These are phyloP conservation scores for Nadsonia commutata DNA, from an alignment of 1,139 yeast genomes.

Conservation along the genomic window DNA sequence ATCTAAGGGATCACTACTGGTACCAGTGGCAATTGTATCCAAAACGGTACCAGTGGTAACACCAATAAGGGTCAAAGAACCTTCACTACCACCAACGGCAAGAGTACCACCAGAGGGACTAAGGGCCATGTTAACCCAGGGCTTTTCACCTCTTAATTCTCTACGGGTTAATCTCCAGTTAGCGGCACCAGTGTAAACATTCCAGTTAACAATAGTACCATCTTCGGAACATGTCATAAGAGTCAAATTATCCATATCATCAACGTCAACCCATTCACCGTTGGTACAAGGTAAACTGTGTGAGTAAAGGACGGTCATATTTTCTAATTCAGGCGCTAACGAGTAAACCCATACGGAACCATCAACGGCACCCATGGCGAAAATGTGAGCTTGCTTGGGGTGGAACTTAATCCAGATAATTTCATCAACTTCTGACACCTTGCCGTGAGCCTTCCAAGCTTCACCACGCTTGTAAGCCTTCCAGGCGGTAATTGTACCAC, in stretches of 20 bases:
- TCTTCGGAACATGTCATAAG: conserved; percentile 79
- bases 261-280: conserved; percentile 56
- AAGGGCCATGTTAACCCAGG: conserved; percentile 68
- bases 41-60: conserved; percentile 58
- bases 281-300: conserved; percentile 69
- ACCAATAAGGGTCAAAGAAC: conserved; percentile 63
- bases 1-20: conserved; percentile 47
- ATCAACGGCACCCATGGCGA: conserved; percentile 89
- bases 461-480: conserved; percentile 62
- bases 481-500: conserved; percentile 68
- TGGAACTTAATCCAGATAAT: conserved; percentile 66
- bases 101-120: conserved; percentile 31
- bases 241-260: conserved; percentile 43
- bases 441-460: conserved; percentile 58
- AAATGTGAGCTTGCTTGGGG: conserved; percentile 46
- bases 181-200: conserved; percentile 62
- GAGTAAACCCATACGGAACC: conserved; percentile 94
- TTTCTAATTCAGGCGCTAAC: conserved; percentile 42
- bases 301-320: conserved; percentile 65
- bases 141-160: conserved; percentile 54
- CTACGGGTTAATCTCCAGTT: conserved; percentile 43
- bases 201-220: conserved; percentile 79
- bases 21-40: conserved; percentile 35
- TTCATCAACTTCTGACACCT: conserved; percentile 79
- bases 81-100: conserved; percentile 78